Evolutionary conservation across 305 asterid genomes (phyloP).

Genomic region (Fraxinus ornus): DNA sequence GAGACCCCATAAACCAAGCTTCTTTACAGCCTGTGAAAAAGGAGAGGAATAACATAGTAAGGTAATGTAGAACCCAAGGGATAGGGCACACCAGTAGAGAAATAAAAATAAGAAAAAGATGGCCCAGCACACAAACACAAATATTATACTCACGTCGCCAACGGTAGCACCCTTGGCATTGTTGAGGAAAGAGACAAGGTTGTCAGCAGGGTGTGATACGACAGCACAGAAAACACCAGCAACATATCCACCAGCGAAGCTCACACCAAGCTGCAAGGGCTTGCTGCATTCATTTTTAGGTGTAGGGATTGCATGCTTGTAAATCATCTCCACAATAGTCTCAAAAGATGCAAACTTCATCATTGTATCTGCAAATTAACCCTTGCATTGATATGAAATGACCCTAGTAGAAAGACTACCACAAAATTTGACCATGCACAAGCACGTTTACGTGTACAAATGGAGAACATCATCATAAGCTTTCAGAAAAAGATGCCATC

Average conservation of each 20-base stretch:
- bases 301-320: conserved; percentile 79
- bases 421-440: background rate
- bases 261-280: conserved; percentile 81
- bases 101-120: background rate
- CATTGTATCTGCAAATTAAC: conserved; percentile 73
- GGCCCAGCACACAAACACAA: background rate
- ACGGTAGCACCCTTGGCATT: conserved; percentile 91
- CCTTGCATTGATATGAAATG: background rate
- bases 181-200: conserved; percentile 93
- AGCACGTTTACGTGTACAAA: background rate
- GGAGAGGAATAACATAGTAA: background rate
- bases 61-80: background rate
- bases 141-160: conserved; percentile 68
- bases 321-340: conserved; percentile 73
- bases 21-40: conserved; percentile 61
- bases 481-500: background rate
- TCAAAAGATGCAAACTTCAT: conserved; percentile 96
- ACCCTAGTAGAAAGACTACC: background rate
- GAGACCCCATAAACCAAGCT: conserved; percentile 76
- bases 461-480: background rate
- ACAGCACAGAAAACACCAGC: conserved; percentile 91
- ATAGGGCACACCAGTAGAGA: background rate
- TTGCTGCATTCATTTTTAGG: conserved; percentile 87
- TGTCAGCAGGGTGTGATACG: conserved; percentile 93
- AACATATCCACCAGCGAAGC: conserved; percentile 89